Conservation (phyloP, 1,139 yeast genomes). For the Saccharomyces hybrid region DNA sequence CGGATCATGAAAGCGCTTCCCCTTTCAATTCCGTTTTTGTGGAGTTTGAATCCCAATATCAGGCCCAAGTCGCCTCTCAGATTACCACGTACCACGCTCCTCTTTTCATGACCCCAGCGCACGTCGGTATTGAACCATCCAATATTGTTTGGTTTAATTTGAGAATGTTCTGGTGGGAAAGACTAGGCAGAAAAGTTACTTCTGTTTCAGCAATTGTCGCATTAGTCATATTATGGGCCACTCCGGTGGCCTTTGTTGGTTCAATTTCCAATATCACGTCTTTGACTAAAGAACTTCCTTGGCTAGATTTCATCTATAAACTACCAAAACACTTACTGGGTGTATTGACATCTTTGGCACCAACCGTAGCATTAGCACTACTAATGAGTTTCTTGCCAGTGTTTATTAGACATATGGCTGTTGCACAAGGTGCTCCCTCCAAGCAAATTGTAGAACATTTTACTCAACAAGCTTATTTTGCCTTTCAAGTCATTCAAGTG, state of each 20-base stretch:
- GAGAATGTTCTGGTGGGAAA: constrained; percentile 80
- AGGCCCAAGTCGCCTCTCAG: constrained; percentile 87
- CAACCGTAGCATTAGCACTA: constrained; percentile 72
- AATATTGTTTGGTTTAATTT: constrained; percentile 84
- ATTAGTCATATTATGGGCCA: constrained; percentile 78
- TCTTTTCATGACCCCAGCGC: constrained; percentile 53
- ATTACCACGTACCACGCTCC: constrained; percentile 62
- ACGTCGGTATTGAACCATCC: constrained; percentile 65
- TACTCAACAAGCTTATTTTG: constrained; percentile 71
- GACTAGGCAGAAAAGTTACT: constrained; percentile 50
- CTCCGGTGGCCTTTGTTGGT: constrained; percentile 96
- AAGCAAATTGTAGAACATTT: constrained; percentile 57
- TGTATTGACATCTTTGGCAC: constrained; percentile 76
- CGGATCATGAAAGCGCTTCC: constrained; percentile 41
- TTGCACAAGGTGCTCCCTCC: constrained; percentile 58
- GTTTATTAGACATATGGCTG: constrained; percentile 60
- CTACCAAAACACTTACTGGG: constrained; percentile 67
- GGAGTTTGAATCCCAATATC: constrained; percentile 79
- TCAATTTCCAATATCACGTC: constrained; percentile 74
- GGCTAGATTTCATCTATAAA: constrained; percentile 61
- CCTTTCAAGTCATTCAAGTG: constrained; percentile 62
- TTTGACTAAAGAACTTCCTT: constrained; percentile 60
- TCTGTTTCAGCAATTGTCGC: constrained; percentile 56
- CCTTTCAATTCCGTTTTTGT: constrained; percentile 66
- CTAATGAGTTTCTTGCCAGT: constrained; percentile 77